Evolutionary conservation across 257 asterid species (phyloP), one percentile per base, ranked within the genome.

Genomic region (Orobanche coerulescens): DNA sequence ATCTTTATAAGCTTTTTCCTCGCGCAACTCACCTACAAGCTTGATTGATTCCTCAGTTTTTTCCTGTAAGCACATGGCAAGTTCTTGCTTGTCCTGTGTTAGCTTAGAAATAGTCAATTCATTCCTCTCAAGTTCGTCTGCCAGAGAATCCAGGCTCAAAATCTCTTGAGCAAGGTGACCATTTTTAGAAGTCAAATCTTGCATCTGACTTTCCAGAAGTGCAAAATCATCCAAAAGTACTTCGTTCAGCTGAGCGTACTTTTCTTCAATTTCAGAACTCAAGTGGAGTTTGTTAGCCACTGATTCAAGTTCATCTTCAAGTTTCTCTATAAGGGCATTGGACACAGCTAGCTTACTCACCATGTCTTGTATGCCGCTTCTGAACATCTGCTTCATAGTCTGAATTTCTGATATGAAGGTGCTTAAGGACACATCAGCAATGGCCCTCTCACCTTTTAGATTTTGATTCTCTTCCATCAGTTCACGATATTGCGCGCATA

Each of bases 251-350:
- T 74, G 71, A 16, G 66, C 62, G 61, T 70, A 74, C 18, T 71
- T 83, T 64, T 80, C 92, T 61, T 84, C 96, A 12, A 78, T 67
- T 64, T 86, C 88, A 37, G 81, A 77, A 73, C 76, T 78, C 23
- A 69, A 62, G 42, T 78, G 79, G 46, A 84, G 52, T 75, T 78
- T 89, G 23, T 78, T 75, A 37, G 82, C 83, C 69, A 93, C 75
- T 43, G 81, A 74, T 63, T 89, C 97, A 22, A 93, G 78, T 66
- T 82, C 84, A 59, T 71, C 68, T 70, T 83, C 88, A 78, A 93
- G 90, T 58, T 79, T 82, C 24, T 78, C 91, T 67, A 86, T 84
- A 47, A 89, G 80, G 57, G 88, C 77, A 78, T 75, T 78, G 16
- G 98, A 84, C 24, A 67, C 54, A 61, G 77, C 82, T 19, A 83